Percentiles rank a stretch among this genome's conserved stretches.
These are phyloP conservation scores for Quercus mongolica DNA, from an alignment of 306 rosid genomes.

Conservation along the genomic window DNA sequence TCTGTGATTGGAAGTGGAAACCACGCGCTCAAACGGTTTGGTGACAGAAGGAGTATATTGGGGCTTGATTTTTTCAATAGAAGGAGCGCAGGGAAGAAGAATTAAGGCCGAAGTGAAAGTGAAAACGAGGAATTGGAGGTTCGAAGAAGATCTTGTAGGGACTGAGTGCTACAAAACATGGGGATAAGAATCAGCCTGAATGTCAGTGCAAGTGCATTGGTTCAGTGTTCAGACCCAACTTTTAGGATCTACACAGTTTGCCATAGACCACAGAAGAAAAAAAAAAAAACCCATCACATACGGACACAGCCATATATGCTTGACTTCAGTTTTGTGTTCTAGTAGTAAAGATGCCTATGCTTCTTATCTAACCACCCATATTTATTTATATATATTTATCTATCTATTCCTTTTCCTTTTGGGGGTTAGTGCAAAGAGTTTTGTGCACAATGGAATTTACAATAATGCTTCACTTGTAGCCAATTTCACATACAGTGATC, in stretches of 20 bases:
- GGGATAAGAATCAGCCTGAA: slow-evolving; percentile 27
- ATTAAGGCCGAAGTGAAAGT: neutral
- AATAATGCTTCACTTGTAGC: no score
- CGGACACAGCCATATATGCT: neutral
- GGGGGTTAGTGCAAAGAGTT: no score
- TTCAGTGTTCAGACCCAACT: neutral
- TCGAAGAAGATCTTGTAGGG: slow-evolving; percentile 34
- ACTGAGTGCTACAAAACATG: neutral
- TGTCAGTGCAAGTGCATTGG: slow-evolving; percentile 26
- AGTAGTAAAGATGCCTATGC: neutral
- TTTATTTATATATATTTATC: no score
- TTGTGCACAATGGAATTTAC: no score
- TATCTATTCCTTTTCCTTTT: no score
- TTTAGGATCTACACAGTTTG: neutral
- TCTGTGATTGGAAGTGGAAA: neutral
- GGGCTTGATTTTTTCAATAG: neutral
- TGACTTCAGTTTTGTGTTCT: neutral
- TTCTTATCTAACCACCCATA: neutral
- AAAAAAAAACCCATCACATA: no score
- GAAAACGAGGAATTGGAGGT: neutral
- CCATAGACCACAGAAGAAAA: neutral
- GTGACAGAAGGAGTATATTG: neutral
- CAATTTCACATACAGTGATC: no score
- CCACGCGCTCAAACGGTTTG: neutral
- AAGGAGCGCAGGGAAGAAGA: no score